Evolutionary conservation across 805 yeast species (phyloP).

Genomic region (Candida easanensis): DNA sequence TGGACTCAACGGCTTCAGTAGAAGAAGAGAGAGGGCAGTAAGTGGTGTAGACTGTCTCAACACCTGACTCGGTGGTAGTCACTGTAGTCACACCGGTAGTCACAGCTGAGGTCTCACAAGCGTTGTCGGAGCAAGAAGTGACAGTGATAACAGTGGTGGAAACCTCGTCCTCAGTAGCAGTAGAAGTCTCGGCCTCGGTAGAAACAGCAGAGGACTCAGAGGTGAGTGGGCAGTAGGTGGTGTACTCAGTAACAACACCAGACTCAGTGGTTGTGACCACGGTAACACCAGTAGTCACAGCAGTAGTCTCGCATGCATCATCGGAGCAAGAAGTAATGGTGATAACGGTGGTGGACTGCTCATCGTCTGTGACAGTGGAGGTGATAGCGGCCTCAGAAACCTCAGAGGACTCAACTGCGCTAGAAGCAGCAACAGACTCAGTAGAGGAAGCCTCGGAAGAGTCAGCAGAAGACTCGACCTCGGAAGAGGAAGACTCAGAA

Average conservation of each 20-base stretch:
- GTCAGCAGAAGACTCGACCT: constrained; percentile 29
- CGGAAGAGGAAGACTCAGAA: constrained; percentile 11
- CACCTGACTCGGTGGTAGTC: not conserved
- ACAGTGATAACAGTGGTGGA: constrained; percentile 2
- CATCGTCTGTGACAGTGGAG: not conserved
- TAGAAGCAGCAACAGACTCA: constrained; percentile 14
- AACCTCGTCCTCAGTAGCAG: constrained; percentile 5
- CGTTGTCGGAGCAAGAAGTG: constrained; percentile 3
- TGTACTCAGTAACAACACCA: not conserved
- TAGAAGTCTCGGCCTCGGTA: not conserved
- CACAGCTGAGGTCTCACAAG: constrained; percentile 3
- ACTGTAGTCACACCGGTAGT: constrained; percentile 5
- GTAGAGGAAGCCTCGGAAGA: constrained; percentile 20
- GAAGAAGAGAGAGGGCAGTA: not conserved
- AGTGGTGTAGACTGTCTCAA: not conserved
- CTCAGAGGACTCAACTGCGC: constrained; percentile 26
- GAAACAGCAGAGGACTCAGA: constrained; percentile 3
- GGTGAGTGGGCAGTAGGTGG: not conserved
- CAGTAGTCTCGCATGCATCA: not conserved
- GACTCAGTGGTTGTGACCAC: not conserved
- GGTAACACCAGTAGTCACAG: not conserved
- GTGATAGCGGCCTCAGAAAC: constrained; percentile 22
- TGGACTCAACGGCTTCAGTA: not conserved
- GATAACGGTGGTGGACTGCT: constrained; percentile 2
- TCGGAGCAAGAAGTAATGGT: constrained; percentile 2